phyloP scores from a whole-genome alignment of 805 yeast genomes.

The Suhomyces xylopsoci region DNA sequence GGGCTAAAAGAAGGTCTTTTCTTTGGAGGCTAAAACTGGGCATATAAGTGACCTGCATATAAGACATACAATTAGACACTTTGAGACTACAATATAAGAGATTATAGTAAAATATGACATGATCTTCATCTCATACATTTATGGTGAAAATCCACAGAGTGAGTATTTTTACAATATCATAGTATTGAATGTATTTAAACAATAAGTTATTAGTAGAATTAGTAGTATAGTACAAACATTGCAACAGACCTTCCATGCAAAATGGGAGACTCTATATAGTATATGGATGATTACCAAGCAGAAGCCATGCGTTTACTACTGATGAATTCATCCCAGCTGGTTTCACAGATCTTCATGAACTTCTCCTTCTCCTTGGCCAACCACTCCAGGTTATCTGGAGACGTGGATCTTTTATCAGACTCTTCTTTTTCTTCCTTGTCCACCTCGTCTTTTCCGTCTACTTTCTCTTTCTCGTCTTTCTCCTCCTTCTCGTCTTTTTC shows the following conservation, averaged over 20 bases:
- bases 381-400: conserved; percentile 5
- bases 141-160: no score
- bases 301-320: conserved; percentile 6
- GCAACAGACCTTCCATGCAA: background rate
- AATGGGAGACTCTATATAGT: background rate
- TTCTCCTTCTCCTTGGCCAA: conserved; percentile 31
- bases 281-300: background rate
- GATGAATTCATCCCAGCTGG: conserved; percentile 42
- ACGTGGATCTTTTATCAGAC: background rate
- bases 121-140: no score
- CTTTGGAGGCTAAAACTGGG: background rate
- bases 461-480: background rate
- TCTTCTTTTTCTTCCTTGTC: background rate
- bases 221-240: background rate
- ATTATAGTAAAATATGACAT: no score
- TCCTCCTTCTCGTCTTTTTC: background rate
- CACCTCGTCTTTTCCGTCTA: background rate
- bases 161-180: no score
- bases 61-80: no score
- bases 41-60: background rate
- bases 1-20: background rate
- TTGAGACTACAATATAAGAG: no score
- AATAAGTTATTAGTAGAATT: no score
- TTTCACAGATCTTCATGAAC: conserved; percentile 41
- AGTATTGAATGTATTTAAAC: background rate